Conservation (phyloP, 305 asterid genomes). For the Coffea humblotiana region DNA sequence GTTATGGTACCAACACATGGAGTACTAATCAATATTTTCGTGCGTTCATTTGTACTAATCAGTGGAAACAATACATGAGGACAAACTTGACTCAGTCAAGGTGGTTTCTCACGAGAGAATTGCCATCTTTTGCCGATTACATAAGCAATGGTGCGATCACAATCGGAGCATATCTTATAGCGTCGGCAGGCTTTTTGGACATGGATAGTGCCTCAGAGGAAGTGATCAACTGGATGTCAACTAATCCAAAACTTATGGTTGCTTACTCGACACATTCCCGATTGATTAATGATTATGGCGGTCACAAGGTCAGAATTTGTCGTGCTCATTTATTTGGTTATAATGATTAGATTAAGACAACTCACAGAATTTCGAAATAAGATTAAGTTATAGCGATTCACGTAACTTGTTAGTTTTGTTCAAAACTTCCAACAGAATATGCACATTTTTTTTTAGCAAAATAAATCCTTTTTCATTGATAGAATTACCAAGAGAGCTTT, state of each 20-base stretch:
- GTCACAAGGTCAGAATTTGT: conserved; percentile 4
- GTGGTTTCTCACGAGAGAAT: no score
- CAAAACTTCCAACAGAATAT: no score
- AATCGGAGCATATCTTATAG: neutral
- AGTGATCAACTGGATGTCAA: conserved; percentile 13
- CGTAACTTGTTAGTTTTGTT: no score
- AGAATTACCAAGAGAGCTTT: no score
- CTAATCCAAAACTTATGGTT: conserved; percentile 18
- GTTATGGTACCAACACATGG: no score
- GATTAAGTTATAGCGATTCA: no score
- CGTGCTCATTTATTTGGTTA: neutral
- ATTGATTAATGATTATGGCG: conserved; percentile 16
- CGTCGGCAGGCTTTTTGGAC: neutral
- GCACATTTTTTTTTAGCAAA: no score
- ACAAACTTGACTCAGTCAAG: neutral
- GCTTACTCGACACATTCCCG: conserved; percentile 12
- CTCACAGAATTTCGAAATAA: no score
- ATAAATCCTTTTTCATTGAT: no score
- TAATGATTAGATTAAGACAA: no score
- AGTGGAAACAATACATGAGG: neutral
- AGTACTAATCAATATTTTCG: no score
- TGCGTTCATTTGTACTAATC: no score
- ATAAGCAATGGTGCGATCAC: conserved; percentile 15
- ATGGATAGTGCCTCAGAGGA: conserved; percentile 2
- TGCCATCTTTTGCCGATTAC: neutral